Evolutionary conservation across 257 asterid species (phyloP), one percentile per base, ranked within the genome.

Genomic region (Przewalskia tangutica): DNA sequence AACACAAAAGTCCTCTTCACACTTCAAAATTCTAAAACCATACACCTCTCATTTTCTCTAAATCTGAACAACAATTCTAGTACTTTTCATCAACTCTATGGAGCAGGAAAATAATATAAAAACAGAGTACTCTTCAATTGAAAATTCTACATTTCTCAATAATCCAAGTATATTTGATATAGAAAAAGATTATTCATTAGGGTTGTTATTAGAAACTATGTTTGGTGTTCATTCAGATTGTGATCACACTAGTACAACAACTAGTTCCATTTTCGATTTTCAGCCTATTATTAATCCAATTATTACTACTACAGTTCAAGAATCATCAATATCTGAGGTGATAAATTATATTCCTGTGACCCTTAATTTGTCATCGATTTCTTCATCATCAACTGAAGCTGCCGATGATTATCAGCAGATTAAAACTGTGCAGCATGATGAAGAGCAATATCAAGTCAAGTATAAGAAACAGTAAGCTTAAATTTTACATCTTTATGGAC

Each of bases 321-420:
- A 14, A 83, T n/a, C 86, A 79, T 77, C 5, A 20, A 4, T 84
- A 84, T 63, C 44, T 75, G 84, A 60, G 77, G 82, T 75, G 71
- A 9, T 42, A 4, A 67, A 13, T 64, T 80, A 64, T 38, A 79
- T 81, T 42, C 88, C 91, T 56, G 1, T 59, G 7, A 89, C 87
- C 27, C 91, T 89, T 0, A 83, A 85, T 68, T 87, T 89, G 0
- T 68, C 89, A 1, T 89, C 90, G 1, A 75, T 91, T 12, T 93
- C 98, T 3, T 91, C 97, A 0, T 89, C 97, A 2, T 91, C 98
- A 0, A 87, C 88, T 3, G 97, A 94, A 82, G 89, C 86, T 4
- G 88, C 80, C 17, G 71, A 83, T 68, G 93, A 80, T 62, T 77
- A 58, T 9, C 84, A 81, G 54, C 77, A 71, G 65, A 70, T 27